Evolutionary conservation across 1,139 yeast species (phyloP), one percentile per base, ranked within the genome.

Genomic region (Saccharomyces hybrid): DNA sequence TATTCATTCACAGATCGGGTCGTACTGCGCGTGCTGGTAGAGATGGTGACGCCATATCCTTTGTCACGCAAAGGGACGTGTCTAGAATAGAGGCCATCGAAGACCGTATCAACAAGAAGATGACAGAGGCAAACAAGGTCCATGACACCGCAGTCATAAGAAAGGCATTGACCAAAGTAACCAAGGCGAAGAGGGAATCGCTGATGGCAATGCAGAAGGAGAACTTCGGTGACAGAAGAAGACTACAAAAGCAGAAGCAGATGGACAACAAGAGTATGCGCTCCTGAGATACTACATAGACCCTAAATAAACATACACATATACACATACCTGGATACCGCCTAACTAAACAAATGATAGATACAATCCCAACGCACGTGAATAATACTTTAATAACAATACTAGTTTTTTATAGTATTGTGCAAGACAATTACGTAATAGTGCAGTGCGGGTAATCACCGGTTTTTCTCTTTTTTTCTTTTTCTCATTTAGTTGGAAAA

Each of bases 21-120:
- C 89, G 99, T 82, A 93, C 99, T 19, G 99, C 99, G n/a, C 87
- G 99, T 79, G 99, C 99, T 3, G 98, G 98, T 4, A 78, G 95
- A 64, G 75, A 76, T 54, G 93, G 93, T 68, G 84, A 79, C 60
- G 75, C 85, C 19, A 70, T 86, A 2, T 82, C 95, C 12, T 78
- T 93, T 57, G 86, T 93, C 4, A 82, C 96, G 0, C 96, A 91
- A 64, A 82, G 86, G 57, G 99, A 93, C 66, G 85, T 93, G 16
- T 79, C 78, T 28, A 78, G 98, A 64, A 80, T 93, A 9, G 81
- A 88, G 61, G 84, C 93, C 7, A 93, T 93, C 54, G 99, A 93
- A 70, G 88, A 81, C 55, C 80, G 97, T 61, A 86, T 89, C 32
- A 85, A 83, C 52, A 78, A 81, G 59, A 86, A 89, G 67, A 84